These are phyloP conservation scores for Hyaloscypha bicolor DNA, from an alignment of 495 filamentous ascomycete genomes.

Conservation along the genomic window DNA sequence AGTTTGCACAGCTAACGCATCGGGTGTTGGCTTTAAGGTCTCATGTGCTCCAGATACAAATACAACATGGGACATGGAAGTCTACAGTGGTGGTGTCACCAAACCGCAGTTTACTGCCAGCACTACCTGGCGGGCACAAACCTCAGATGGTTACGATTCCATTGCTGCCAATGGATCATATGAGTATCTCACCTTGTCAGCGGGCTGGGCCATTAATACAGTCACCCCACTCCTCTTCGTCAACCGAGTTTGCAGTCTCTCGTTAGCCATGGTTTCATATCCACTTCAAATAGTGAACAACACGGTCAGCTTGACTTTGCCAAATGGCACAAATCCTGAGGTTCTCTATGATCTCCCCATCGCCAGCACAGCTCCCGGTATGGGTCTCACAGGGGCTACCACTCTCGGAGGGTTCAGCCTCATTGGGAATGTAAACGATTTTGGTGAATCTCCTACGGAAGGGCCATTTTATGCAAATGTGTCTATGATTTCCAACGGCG, in stretches of 20 bases:
- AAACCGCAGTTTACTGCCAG: neutral
- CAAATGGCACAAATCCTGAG: neutral
- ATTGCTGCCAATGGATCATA: neutral
- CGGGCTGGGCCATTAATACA: neutral
- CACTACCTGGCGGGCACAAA: neutral
- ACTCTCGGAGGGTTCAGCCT: neutral
- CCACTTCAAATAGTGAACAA: slow-evolving; percentile 1
- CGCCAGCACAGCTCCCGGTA: neutral
- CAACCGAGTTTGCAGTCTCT: neutral
- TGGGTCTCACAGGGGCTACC: neutral
- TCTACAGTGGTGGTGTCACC: neutral
- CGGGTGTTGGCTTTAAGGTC: neutral
- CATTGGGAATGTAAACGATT: neutral
- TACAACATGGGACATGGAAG: neutral
- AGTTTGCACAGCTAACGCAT: neutral
- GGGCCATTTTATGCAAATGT: neutral
- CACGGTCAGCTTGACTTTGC: neutral
- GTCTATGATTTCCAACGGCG: neutral
- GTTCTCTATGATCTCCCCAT: neutral
- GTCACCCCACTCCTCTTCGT: neutral
- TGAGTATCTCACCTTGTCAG: neutral
- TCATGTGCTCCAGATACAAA: neutral
- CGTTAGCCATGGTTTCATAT: neutral
- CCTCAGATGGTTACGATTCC: neutral
- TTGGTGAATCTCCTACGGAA: neutral